Base-by-base conservation (phyloP, 139 green algal genomes). In the Asterochloris sp. region DNA sequence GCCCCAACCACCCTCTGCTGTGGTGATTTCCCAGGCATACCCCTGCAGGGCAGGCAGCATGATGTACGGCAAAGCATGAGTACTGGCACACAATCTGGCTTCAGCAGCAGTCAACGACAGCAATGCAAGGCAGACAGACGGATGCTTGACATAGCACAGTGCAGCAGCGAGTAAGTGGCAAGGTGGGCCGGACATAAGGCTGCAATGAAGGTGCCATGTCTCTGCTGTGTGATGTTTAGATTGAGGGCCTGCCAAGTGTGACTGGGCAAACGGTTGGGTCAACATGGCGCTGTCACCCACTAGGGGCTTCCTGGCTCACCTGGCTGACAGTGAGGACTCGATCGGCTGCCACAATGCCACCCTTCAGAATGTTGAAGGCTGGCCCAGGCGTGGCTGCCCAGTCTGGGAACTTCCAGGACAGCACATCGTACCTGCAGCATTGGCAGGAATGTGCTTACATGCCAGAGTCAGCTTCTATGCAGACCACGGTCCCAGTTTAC, bases 281-380 rank as follows among this genome's bases (percentile, higher is more conserved):
- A 54, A 54, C 2, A 6, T 54, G 38, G 38, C 38, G n/a, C n/a
- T n/a, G n/a, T n/a, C n/a, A 54, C 38, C 2, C 38, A 54, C 2
- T 6, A 54, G 2, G 38, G 6, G 38, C 6, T 54, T 54, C 38
- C 38, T 54, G 26, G 26, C 24, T 29, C 28, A 83, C 83, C 73
- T 90, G 81, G 66, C 74, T 87, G 82, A 89, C 86, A 64, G 86
- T 89, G 54, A 89, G 67, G 61, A 89, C 68, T 24, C 86, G 83
- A 74, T 89, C 86, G 10, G 83, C 73, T 24, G 80, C 80, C 15
- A 87, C n/a, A 27, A 87, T 73, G 8, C 69, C 86, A 29, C 82
- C 90, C 87, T 93, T 93, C 74, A 93, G 84, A 69, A 93, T 79
- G 83, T 92, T 93, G 78, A 93, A 80, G 78, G 82, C 85, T 10